Conservation (phyloP, 352 stramenopile species). For the Pythium phragmiticola region DNA sequence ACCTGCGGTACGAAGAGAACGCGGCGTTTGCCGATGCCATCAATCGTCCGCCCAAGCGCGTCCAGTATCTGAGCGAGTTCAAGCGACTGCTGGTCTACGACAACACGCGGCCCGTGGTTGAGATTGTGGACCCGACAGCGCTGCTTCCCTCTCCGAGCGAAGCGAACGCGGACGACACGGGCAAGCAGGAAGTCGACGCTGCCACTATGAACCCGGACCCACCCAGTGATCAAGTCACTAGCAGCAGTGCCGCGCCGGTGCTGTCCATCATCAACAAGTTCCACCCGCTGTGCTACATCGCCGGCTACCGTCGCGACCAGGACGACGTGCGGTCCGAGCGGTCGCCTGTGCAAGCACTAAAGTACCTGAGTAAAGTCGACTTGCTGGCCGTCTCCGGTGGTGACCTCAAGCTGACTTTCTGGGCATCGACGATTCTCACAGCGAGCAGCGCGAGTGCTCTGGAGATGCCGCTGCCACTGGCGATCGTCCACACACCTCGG, state of each 20-base stretch:
- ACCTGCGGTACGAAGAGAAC: constrained; percentile 77
- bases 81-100: constrained; percentile 61
- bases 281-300: constrained; percentile 66
- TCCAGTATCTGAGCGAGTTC: constrained; percentile 62
- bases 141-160: constrained; percentile 40
- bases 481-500: constrained; percentile 59
- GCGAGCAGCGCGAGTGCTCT: constrained; percentile 57
- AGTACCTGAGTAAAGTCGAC: constrained; percentile 60
- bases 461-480: constrained; percentile 61
- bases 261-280: constrained; percentile 67
- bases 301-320: constrained; percentile 71
- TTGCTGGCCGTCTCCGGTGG: constrained; percentile 68
- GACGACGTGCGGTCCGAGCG: constrained; percentile 74
- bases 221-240: constrained; percentile 1
- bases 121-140: constrained; percentile 53
- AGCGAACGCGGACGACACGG: constrained; percentile 19
- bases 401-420: constrained; percentile 81
- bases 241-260: constrained; percentile 30
- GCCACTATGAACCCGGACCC: not conserved
- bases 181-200: not conserved
- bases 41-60: constrained; percentile 57
- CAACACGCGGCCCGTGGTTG: constrained; percentile 60
- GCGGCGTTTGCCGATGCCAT: constrained; percentile 44
- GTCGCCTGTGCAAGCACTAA: constrained; percentile 70
- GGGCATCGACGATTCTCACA: constrained; percentile 60